Base-by-base conservation (phyloP, 108 stramenopile genomes). In the Nitzschia palea region DNA sequence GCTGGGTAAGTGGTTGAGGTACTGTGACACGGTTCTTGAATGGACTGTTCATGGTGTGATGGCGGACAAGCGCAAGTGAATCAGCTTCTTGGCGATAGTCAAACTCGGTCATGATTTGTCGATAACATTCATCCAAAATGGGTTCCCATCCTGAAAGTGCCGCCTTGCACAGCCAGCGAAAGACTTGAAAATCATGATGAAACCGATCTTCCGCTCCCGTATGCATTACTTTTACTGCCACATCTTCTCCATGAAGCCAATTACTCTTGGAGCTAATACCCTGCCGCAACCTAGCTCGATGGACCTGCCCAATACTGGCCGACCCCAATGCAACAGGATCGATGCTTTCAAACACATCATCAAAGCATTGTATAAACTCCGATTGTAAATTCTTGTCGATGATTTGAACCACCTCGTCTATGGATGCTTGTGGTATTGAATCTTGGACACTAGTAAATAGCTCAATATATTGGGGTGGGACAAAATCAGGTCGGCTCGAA, bases 201-300 rank as follows among this genome's bases (percentile, higher is more conserved):
- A 90, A 90, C 42, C 79, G 67, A 34, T 73, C 56, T 74, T 90
- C 69, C 1, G 84, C 81, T 40, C 67, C 78, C 22, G 80, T 82
- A 47, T 87, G 84, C 88, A 90, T 90, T 0, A 90, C 80, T 50
- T 90, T 90, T 4, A 86, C 74, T 8, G 88, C 88, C 22, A 83
- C 85, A 22, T 55, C 68, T 10, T 71, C 57, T 8, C 73, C 69
- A 33, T 70, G 68, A 17, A 30, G 44, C 22, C 65, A 71, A 0
- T 30, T 32, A 17, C 0, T 9, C 0, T 27, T 40, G 9, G n/a
- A 14, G 1, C 47, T n/a, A 18, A 27, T 44, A 47, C 40, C 9
- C 15, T 67, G 23, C n/a, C 45, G 71, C 6, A 90, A 62, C 29
- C 52, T 71, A 22, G 86, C 88, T 37, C 56, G 77, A 44, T 90